phyloP scores from a whole-genome alignment of 2,329 filamentous ascomycete genomes.

The Myriosclerotinia duriaeana region DNA sequence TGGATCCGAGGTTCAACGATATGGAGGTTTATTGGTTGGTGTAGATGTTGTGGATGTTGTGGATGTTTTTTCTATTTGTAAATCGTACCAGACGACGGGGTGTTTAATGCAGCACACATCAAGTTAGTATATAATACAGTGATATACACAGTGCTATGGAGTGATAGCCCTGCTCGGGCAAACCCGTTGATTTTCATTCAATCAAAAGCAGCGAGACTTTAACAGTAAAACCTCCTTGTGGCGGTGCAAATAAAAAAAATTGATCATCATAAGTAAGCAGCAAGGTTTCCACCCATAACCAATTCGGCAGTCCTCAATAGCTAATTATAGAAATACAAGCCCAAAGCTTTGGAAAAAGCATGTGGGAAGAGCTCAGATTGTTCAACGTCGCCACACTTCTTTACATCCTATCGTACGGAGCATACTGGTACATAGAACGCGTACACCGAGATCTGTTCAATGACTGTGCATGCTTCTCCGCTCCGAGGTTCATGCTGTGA shows the following conservation, averaged over 20 bases:
- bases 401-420: constrained; percentile 12
- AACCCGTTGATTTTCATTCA: constrained; percentile 14
- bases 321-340: constrained; percentile 22
- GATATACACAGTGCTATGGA: no score
- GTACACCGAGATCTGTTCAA: constrained; percentile 17
- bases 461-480: constrained; percentile 18
- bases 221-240: constrained; percentile 10
- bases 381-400: constrained; percentile 21
- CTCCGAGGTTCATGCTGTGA: constrained; percentile 23
- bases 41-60: background rate
- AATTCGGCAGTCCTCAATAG: background rate
- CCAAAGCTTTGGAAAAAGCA: constrained; percentile 3
- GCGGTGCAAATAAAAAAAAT: constrained; percentile 15
- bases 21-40: background rate
- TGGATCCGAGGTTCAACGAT: constrained; percentile 2
- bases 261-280: background rate
- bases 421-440: constrained; percentile 5
- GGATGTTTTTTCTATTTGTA: background rate
- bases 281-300: background rate
- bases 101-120: background rate
- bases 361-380: background rate
- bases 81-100: background rate
- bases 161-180: constrained; percentile 9
- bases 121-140: background rate
- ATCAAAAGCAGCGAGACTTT: constrained; percentile 12